A percentile compares a stretch with the other conserved stretches of the same genome.
phyloP scores from a whole-genome alignment of 2,329 filamentous ascomycete species.

The Aspergillus amoenus region DNA sequence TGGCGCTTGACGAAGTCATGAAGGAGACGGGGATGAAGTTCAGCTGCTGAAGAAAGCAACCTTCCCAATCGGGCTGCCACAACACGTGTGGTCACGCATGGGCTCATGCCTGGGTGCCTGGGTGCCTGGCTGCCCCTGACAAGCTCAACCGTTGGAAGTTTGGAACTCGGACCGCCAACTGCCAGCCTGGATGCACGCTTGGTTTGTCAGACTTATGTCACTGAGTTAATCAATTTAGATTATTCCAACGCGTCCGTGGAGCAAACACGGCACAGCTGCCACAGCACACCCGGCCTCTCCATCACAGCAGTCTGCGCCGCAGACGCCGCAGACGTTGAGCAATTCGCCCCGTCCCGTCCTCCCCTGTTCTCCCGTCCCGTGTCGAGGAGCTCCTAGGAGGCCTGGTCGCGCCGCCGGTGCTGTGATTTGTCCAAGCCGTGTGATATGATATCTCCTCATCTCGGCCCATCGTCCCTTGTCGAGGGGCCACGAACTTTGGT shows the following conservation, averaged over 20 bases:
- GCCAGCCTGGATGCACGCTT: too few species aligned
- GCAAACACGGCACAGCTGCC: slow-evolving; percentile 5
- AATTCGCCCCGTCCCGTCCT: slow-evolving; percentile 9
- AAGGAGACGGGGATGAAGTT: too few species aligned
- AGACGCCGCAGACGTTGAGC: background rate
- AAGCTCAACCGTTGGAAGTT: too few species aligned
- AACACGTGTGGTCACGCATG: background rate
- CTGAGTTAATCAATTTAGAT: background rate
- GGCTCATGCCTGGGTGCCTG: background rate
- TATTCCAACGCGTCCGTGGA: background rate
- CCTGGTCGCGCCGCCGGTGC: background rate
- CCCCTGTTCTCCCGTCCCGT: background rate
- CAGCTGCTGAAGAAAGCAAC: background rate
- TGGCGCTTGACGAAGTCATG: too few species aligned
- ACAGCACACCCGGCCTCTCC: background rate
- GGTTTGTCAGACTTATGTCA: background rate
- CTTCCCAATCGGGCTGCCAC: background rate
- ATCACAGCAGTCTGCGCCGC: background rate
- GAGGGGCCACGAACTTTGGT: slow-evolving; percentile 1
- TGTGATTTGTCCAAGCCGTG: slow-evolving; percentile 7
- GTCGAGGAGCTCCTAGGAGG: background rate
- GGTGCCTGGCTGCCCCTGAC: background rate
- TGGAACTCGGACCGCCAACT: background rate
- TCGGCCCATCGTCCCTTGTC: background rate
- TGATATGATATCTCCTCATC: background rate